Percentiles rank a stretch among this genome's conserved stretches.
These are phyloP conservation scores for Adansonia rubrostipa DNA, from an alignment of 441 rosid species.

Conservation along the genomic window DNA sequence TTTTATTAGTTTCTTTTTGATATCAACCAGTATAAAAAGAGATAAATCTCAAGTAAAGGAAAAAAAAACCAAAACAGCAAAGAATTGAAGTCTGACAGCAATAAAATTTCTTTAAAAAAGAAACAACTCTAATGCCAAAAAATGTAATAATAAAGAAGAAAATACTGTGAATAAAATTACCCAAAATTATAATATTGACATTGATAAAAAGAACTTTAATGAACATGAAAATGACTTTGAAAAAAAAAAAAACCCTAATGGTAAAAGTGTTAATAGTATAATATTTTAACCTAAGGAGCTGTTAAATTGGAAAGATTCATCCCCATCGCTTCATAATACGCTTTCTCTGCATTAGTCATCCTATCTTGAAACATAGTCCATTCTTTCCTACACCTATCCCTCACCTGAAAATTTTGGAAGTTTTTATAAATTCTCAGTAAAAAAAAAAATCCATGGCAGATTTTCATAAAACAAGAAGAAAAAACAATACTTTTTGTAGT, in stretches of 20 bases:
- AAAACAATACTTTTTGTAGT: too few species aligned
- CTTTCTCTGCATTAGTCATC: conserved; percentile 63
- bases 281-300: conserved; percentile 12
- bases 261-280: too few species aligned
- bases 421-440: too few species aligned
- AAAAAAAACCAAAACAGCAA: too few species aligned
- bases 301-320: conserved; percentile 35
- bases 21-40: too few species aligned
- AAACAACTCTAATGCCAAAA: too few species aligned
- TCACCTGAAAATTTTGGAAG: conserved; percentile 50
- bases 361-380: conserved; percentile 86
- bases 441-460: background rate
- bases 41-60: too few species aligned
- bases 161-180: background rate
- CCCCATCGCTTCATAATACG: conserved; percentile 55
- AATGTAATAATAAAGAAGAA: background rate
- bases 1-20: too few species aligned
- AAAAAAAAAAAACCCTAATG: too few species aligned
- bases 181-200: conserved; percentile 10
- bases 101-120: too few species aligned
- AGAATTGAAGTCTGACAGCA: too few species aligned
- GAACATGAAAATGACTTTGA: background rate
- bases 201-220: background rate
- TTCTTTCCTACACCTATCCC: conserved; percentile 83
- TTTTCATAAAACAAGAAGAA: too few species aligned